These are phyloP conservation scores for Colletotrichum tropicale DNA, from an alignment of 2,329 filamentous ascomycete genomes.

Conservation along the genomic window DNA sequence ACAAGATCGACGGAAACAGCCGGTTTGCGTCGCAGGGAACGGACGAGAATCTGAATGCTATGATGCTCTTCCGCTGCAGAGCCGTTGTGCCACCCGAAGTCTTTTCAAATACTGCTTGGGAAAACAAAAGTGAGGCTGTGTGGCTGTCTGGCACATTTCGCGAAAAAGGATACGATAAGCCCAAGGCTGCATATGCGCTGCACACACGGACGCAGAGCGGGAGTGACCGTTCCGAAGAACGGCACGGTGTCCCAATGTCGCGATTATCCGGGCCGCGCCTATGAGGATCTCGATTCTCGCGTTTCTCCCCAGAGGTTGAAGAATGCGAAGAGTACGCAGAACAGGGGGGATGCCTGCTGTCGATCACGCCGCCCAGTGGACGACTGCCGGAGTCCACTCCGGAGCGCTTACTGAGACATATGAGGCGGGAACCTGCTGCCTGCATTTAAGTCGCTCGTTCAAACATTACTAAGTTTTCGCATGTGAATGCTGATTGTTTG, in stretches of 20 bases:
- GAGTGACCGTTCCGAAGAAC: neutral
- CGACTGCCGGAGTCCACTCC: neutral
- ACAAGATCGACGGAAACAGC: neutral
- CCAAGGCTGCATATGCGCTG: neutral
- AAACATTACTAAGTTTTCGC: neutral
- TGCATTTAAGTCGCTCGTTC: neutral
- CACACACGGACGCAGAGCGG: neutral
- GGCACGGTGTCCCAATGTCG: neutral
- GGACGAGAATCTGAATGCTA: neutral
- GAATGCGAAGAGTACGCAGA: neutral
- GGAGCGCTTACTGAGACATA: neutral
- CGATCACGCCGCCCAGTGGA: neutral
- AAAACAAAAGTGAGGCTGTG: neutral
- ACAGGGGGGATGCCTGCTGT: neutral
- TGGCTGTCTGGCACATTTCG: neutral
- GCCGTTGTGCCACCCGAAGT: neutral
- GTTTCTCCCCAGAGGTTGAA: neutral
- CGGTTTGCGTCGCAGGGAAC: neutral
- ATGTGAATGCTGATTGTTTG: neutral
- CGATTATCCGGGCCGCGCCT: neutral
- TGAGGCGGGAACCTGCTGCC: neutral
- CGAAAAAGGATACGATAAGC: neutral
- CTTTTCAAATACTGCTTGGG: neutral
- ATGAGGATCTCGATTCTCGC: neutral
- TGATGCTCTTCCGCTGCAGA: neutral